phyloP scores from a whole-genome alignment of 495 filamentous ascomycete species.

The Lichina pygmaea region DNA sequence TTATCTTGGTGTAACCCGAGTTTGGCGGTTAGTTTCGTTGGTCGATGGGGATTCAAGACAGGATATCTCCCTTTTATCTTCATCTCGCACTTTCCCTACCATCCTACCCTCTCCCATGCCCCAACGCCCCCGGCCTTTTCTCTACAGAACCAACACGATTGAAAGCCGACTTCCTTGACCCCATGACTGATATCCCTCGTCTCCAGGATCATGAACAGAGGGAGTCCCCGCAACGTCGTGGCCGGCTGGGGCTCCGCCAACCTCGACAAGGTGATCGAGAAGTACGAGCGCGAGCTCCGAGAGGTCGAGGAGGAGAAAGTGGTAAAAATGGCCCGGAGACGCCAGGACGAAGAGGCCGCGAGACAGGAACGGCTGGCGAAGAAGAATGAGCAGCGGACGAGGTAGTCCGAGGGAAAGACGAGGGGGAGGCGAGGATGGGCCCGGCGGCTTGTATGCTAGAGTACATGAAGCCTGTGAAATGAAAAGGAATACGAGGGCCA shows the following conservation, averaged over 20 bases:
- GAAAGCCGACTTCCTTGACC: no score
- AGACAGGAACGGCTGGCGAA: neutral
- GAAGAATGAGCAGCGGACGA: neutral
- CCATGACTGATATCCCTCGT: no score
- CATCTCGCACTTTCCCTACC: no score
- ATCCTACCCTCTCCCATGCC: no score
- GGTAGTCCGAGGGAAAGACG: neutral
- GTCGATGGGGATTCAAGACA: neutral
- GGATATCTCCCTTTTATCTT: no score
- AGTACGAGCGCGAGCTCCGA: constrained; percentile 31
- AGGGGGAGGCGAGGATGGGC: neutral
- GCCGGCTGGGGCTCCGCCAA: constrained; percentile 29
- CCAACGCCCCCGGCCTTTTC: no score
- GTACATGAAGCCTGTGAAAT: no score
- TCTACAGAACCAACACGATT: no score
- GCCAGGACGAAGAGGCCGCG: neutral
- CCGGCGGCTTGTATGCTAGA: no score
- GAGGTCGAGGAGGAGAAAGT: constrained; percentile 21
- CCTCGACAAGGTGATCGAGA: constrained; percentile 29
- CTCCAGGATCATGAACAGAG: constrained; percentile 28
- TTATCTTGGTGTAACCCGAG: neutral
- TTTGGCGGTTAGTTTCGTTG: neutral
- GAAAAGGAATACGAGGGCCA: no score
- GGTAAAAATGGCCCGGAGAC: neutral
- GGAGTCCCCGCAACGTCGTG: constrained; percentile 33